Conservation (phyloP, 345 rosid genomes). For the Brassica carinata region DNA sequence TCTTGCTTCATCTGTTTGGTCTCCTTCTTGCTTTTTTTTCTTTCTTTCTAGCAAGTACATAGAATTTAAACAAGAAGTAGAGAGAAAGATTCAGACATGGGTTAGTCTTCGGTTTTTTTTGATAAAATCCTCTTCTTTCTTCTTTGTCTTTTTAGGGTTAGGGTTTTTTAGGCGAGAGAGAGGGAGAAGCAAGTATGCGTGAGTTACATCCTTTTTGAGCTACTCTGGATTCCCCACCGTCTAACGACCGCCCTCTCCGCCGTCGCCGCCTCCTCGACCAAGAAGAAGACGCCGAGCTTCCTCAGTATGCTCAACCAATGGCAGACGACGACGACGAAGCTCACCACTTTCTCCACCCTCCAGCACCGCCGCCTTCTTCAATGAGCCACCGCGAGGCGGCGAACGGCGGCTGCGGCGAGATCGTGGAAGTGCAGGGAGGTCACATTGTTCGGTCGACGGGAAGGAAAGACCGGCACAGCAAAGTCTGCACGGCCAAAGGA, state of each 20-base stretch:
- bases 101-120: constrained; percentile 23
- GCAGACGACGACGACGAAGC: constrained; percentile 23
- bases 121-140: constrained; percentile 16
- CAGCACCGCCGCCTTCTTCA: constrained; percentile 50
- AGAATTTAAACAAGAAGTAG: background rate
- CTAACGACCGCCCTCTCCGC: constrained; percentile 33
- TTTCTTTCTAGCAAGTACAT: background rate
- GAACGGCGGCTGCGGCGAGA: constrained; percentile 59
- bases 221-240: constrained; percentile 42
- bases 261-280: constrained; percentile 40
- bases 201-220: constrained; percentile 36
- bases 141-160: constrained; percentile 36
- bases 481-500: constrained; percentile 93
- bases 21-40: constrained; percentile 25
- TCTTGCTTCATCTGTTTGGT: constrained; percentile 40
- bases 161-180: constrained; percentile 29
- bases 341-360: constrained; percentile 59
- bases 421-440: constrained; percentile 96
- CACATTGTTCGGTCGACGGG: constrained; percentile 97
- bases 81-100: constrained; percentile 30
- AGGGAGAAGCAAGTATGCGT: constrained; percentile 24
- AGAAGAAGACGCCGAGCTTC: constrained; percentile 48
- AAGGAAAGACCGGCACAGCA: constrained; percentile 92
- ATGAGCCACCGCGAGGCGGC: constrained; percentile 47
- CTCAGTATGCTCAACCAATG: constrained; percentile 47